Conservation (phyloP, 805 yeast species). For the Wickerhamomyces strasburgensis region DNA sequence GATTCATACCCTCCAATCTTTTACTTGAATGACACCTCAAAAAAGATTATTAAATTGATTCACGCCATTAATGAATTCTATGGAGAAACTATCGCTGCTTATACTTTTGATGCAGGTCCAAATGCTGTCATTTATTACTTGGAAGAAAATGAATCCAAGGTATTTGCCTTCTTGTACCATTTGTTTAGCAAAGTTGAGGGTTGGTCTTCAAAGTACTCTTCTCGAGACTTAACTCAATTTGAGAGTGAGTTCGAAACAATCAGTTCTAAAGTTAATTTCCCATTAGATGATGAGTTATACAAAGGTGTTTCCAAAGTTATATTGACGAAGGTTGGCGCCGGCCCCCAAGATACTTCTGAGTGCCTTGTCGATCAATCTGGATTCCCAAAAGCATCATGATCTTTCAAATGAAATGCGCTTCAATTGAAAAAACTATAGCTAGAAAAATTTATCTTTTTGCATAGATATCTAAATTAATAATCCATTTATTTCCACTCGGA, state of each 20-base stretch:
- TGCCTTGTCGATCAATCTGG: conserved; percentile 60
- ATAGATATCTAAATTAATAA: background rate
- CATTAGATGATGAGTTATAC: conserved; percentile 46
- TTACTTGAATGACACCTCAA: conserved; percentile 87
- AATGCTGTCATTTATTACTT: conserved; percentile 93
- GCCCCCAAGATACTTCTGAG: conserved; percentile 63
- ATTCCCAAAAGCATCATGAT: conserved; percentile 52
- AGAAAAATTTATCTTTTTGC: no score
- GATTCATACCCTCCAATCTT: conserved; percentile 96
- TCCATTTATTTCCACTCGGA: conserved; percentile 1
- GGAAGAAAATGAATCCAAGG: conserved; percentile 63
- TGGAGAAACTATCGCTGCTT: conserved; percentile 72
- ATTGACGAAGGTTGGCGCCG: conserved; percentile 80
- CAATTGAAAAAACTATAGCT: no score
- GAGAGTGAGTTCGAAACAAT: conserved; percentile 24
- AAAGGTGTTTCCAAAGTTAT: conserved; percentile 81
- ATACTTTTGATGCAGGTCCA: conserved; percentile 99
- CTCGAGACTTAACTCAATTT: conserved; percentile 25
- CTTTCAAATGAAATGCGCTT: no score
- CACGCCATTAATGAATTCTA: conserved; percentile 66
- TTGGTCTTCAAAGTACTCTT: conserved; percentile 49
- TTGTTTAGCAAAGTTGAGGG: conserved; percentile 59
- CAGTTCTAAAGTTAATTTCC: conserved; percentile 30
- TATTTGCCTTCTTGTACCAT: conserved; percentile 64
- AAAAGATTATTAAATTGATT: conserved; percentile 69